These are phyloP conservation scores for Phlebiopsis gigantea DNA, from an alignment of 768 basidiomycete genomes.

Conservation along the genomic window DNA sequence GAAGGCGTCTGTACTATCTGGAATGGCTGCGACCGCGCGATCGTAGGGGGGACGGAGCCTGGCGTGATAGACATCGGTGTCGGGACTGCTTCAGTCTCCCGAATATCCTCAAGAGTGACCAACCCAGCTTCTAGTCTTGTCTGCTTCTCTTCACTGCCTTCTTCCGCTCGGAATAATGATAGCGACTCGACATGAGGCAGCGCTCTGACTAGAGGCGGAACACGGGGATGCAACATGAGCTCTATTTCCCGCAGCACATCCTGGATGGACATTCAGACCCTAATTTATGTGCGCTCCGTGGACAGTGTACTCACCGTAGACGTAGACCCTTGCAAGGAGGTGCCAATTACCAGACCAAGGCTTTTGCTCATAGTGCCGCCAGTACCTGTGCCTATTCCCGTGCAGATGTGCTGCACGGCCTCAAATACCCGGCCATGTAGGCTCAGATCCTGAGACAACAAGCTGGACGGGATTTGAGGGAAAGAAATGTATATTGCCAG, in stretches of 20 bases:
- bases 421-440: conserved; percentile 41
- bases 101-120: conserved; percentile 15
- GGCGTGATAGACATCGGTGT: neutral
- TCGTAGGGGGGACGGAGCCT: neutral
- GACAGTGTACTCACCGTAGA: conserved; percentile 2
- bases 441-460: conserved; percentile 45
- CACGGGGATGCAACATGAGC: conserved; percentile 69
- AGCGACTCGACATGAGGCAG: conserved; percentile 59
- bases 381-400: conserved; percentile 49
- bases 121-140: conserved; percentile 39
- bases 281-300: neutral
- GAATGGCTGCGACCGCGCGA: neutral
- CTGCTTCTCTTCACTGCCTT: conserved; percentile 56
- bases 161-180: conserved; percentile 57
- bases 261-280: neutral
- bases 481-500: conserved; percentile 53
- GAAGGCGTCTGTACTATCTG: neutral
- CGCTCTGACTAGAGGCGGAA: conserved; percentile 69
- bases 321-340: conserved; percentile 6
- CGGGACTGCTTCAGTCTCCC: neutral
- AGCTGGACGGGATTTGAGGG: conserved; percentile 49
- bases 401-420: conserved; percentile 42
- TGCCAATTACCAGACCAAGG: conserved; percentile 47
- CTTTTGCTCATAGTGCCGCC: conserved; percentile 56
- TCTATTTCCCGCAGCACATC: conserved; percentile 39